phyloP scores from a whole-genome alignment of 2,329 filamentous ascomycete species.

The Fusarium siculi region DNA sequence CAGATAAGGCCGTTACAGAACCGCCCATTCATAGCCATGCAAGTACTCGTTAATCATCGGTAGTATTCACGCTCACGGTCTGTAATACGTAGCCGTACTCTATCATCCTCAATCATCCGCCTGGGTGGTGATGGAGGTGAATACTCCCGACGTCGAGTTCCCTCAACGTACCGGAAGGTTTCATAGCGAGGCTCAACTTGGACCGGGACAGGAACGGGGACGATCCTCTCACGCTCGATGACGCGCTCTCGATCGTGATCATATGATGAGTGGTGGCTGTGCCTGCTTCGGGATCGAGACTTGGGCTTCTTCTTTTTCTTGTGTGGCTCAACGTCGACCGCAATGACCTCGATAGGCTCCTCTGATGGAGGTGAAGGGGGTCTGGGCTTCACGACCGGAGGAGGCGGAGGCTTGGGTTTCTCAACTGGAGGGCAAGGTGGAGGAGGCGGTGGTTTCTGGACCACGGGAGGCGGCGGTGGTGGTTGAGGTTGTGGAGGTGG shows the following conservation, averaged over 20 bases:
- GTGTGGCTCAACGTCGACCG: conserved; percentile 51
- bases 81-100: conserved; percentile 47
- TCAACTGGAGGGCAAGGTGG: conserved; percentile 16
- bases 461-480: conserved; percentile 30
- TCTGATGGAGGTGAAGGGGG: conserved; percentile 44
- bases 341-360: conserved; percentile 52
- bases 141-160: conserved; percentile 51
- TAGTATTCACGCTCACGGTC: conserved; percentile 51
- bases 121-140: conserved; percentile 46
- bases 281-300: conserved; percentile 46
- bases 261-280: conserved; percentile 41
- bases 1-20: conserved; percentile 28
- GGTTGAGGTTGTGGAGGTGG: conserved; percentile 27
- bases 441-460: conserved; percentile 38
- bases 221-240: conserved; percentile 62
- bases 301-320: conserved; percentile 44
- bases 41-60: conserved; percentile 14
- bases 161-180: conserved; percentile 65
- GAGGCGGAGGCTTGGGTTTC: conserved; percentile 35
- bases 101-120: conserved; percentile 48
- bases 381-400: conserved; percentile 40
- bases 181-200: conserved; percentile 55
- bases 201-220: conserved; percentile 57
- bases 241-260: conserved; percentile 58
- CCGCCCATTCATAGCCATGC: not conserved